Base-by-base conservation (phyloP, 208 protist genomes). In the Crithidia thermophila region DNA sequence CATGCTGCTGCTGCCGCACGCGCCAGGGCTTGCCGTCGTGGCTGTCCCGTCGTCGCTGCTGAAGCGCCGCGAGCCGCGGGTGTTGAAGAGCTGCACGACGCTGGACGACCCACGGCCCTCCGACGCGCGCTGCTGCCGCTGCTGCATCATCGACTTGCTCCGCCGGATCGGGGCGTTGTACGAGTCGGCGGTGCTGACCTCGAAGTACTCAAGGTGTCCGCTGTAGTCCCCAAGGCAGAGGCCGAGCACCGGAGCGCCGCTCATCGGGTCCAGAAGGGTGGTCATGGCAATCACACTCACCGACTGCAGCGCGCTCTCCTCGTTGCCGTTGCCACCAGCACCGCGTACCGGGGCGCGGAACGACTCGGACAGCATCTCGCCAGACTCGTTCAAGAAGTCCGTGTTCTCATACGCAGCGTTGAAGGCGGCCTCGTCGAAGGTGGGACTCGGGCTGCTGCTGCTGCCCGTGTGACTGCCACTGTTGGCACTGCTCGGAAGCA, bases 221-320 rank as follows among this genome's bases (percentile, higher is more conserved):
- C 75, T 94, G 66, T 74, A 85, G 60, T 95, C 90, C n/a, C 90
- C 90, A 3, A 95, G 40, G 64, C 82, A 90, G 30, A 95, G 30
- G 5, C 83, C 79, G 23, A 95, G 56, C 40, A 88, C 77, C 27
- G 90, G 83, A 8, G 69, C 67, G 0, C 84, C 87, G 55, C 83
- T 87, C 36, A 88, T 73, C n/a, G 85, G 83, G 65, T 93, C 87
- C 21, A 85, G 77, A 49, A 95, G 50, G 25, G 86, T 88, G 5
- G 83, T 84, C 65, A 95, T 79, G 11, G 83, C 76, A 39, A 95
- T 72, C 16, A 81, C 75, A 47, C 75, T 91, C 11, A 94, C 82
- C 9, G 81, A 74, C 40, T 77, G 78, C 14, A 78, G 63, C 45
- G 76, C 72, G 4, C 34, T 79, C 20, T 85, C 75, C n/a, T 77